Percentiles rank a stretch among this genome's conserved stretches.
Conservation (phyloP, 192 early-diverging fungal species). For the Coemansia sp. region DNA sequence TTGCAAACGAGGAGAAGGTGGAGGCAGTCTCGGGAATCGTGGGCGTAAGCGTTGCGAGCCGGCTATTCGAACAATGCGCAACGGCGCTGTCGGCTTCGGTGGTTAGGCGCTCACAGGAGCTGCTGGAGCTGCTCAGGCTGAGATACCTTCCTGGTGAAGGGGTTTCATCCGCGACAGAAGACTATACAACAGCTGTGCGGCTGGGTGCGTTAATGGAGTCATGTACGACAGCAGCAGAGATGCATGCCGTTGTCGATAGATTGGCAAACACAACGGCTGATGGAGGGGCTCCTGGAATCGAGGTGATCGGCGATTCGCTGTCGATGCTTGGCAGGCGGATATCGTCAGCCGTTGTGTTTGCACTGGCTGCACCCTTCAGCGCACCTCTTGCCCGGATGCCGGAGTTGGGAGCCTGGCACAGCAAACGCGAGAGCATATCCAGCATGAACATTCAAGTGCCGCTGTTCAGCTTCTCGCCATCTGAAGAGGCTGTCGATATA, state of each 20-base stretch:
- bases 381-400: constrained; percentile 26
- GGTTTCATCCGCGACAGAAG: not conserved
- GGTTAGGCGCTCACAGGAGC: constrained; percentile 15
- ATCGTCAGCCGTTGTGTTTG: constrained; percentile 19
- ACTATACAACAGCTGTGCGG: not conserved
- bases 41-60: constrained; percentile 21
- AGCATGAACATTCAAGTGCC: constrained; percentile 46
- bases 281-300: not conserved
- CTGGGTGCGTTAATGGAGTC: constrained; percentile 29
- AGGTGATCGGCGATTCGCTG: not conserved
- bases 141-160: not conserved
- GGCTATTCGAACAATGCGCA: constrained; percentile 16
- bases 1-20: constrained; percentile 31
- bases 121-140: constrained; percentile 3
- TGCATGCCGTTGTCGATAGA: not conserved
- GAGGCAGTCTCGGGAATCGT: constrained; percentile 21
- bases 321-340: not conserved
- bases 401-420: constrained; percentile 26
- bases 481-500: constrained; percentile 50
- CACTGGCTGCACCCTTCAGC: constrained; percentile 29
- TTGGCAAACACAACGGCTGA: not conserved
- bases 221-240: constrained; percentile 21
- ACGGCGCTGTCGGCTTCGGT: constrained; percentile 19
- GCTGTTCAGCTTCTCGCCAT: constrained; percentile 48
- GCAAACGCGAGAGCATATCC: constrained; percentile 16